phyloP scores from a whole-genome alignment of 2,329 filamentous ascomycete species.

The Aspergillus ochraceoroseus region DNA sequence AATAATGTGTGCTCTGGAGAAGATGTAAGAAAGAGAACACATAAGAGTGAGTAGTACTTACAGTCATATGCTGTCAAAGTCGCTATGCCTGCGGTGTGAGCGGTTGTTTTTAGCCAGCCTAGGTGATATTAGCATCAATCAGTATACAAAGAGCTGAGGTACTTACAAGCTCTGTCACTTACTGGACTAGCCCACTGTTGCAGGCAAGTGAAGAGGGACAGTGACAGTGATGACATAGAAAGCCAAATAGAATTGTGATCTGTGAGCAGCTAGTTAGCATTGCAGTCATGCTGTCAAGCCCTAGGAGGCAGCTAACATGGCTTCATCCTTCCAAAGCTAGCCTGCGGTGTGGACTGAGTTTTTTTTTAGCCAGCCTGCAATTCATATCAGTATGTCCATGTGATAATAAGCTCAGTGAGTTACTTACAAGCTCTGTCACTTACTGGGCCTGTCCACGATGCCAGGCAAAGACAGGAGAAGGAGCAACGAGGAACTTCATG shows the following conservation, averaged over 20 bases:
- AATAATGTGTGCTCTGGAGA: not conserved
- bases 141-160: not conserved
- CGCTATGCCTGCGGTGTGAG: constrained; percentile 3
- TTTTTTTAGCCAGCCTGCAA: constrained; percentile 16
- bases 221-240: not conserved
- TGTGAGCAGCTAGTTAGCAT: too few relatives aligned
- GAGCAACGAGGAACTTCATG: constrained; percentile 1
- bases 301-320: too few relatives aligned
- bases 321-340: too few relatives aligned
- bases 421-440: constrained; percentile 16
- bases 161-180: constrained; percentile 17
- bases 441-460: constrained; percentile 8
- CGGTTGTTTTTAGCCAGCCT: constrained; percentile 17
- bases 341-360: not conserved
- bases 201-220: not conserved
- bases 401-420: not conserved
- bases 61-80: not conserved
- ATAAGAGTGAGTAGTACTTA: not conserved
- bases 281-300: too few relatives aligned
- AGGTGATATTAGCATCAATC: not conserved
- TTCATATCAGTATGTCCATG: not conserved
- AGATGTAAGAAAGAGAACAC: not conserved
- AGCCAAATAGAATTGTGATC: too few relatives aligned
- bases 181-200: constrained; percentile 8
- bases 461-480: not conserved